Base-by-base conservation (phyloP, 805 yeast genomes). In the Hanseniaspora clermontiae region DNA sequence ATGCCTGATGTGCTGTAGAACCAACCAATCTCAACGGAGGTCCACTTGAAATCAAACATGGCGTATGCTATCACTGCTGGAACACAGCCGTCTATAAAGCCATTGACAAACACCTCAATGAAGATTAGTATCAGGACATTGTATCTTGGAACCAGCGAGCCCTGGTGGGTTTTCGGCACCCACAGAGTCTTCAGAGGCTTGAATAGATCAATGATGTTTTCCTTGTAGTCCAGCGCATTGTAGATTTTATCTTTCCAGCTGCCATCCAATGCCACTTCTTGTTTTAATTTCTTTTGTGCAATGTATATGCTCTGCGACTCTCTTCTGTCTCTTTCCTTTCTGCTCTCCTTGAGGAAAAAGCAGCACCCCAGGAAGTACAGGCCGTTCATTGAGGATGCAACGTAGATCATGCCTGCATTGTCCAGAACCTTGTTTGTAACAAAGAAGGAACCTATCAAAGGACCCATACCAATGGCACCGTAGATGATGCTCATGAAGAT, bases 261-360 rank as follows among this genome's bases (percentile, higher is more conserved):
- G 14, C 24, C 5, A 14, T 37, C 29, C 7, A 27, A 57, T 55
- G 27, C 42, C 40, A 27, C 40, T 31, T 15, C 47, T 29, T 39
- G 51, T 24, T 34, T 55, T 29, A n/a, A 6, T 11, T 27, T 40
- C 51, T 11, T 39, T 31, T 46, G 39, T 8, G 27, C 15, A 11
- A 19, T 20, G 43, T 43, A 46, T 5, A 36, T 14, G 17, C 47
- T 32, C 34, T 57, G 75, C 0, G 87, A 77, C 63, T 77, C 77
- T 45, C 66, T 64, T 62, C 81, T 72, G 3, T 84, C 77, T 50
- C 72, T 70, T 40, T 66, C 63, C 15, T 85, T 78, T 61, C 91
- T 73, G 4, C 89, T 81, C 65, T 85, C 95, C 2, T 81, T 81
- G 17, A 70, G 48, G 0, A 58, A 29, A 4, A 65, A 45, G 11